Evolutionary conservation across 2,329 filamentous ascomycete species (phyloP), one percentile per base, ranked within the genome.

Genomic region (Diaporthe longicolla): DNA sequence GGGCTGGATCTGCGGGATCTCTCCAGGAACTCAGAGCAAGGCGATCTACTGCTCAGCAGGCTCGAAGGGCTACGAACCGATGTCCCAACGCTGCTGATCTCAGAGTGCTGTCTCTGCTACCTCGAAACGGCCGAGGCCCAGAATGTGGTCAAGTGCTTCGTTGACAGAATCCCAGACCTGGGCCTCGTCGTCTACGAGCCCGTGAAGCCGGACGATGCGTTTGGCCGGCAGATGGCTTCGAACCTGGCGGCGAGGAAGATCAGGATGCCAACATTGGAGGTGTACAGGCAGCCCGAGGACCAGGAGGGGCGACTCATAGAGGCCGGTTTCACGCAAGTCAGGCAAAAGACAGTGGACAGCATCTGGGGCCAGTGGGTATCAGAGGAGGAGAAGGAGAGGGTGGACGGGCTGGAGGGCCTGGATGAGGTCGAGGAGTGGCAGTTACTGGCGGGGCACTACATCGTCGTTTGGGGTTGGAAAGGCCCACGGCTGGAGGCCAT

Each of bases 391-490:
- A 95, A 94, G 83, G 92, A 94, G 79, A 87, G 95, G 63, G 91
- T 98, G 1, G 93, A 95, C 76, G 83, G 85, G 15, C 82, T 98
- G 35, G 95, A 99, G 82, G 95, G 97, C 79, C 83, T 99, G 76
- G 97, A 99, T 84, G 97, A 99, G 83, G 89, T 98, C 32, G 97
- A 99, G 83, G 97, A 99, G 84, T 97, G 97, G 93, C 88, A 93
- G 79, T 83, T 99, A 78, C 83, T 99, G 78, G 94, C 95, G 0
- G 90, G 89, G 77, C 97, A 99, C 86, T 99, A 99, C 80, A 92
- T 95, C 76, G 89, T 99, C 57, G 92, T 91, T 5, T 98, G 96
- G 96, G 97, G 92, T 1, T 97, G 93, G 90, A 92, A 90, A 78
- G 90, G 91, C 43, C 81, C 79, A 1, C 83, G 80, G 9, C 82